phyloP scores from a whole-genome alignment of 768 basidiomycete species.

The Pleurotus eryngii region DNA sequence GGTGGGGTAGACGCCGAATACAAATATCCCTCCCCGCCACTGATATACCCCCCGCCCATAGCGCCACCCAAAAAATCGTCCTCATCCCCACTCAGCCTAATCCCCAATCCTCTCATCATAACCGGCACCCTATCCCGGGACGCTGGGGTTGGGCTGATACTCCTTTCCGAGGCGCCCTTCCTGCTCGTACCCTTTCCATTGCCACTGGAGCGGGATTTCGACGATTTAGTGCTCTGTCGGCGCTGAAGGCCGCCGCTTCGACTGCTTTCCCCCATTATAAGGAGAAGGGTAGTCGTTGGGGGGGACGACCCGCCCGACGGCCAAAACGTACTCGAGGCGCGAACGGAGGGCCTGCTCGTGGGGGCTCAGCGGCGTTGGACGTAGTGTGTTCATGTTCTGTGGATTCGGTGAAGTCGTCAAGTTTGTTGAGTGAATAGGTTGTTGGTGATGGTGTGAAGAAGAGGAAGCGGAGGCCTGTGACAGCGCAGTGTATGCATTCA shows the following conservation, averaged over 20 bases:
- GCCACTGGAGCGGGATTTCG: neutral
- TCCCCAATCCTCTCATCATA: neutral
- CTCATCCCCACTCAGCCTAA: constrained; percentile 4
- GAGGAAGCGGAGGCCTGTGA: too few relatives aligned
- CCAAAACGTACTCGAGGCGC: constrained; percentile 51
- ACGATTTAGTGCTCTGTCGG: constrained; percentile 9
- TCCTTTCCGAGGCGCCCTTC: constrained; percentile 6
- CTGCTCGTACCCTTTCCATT: neutral
- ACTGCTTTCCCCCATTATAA: neutral
- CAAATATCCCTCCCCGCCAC: too few relatives aligned
- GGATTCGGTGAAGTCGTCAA: neutral
- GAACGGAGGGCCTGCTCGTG: constrained; percentile 53
- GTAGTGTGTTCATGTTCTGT: neutral
- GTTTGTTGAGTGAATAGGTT: neutral
- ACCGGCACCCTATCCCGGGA: neutral
- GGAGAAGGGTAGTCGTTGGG: neutral
- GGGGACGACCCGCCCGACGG: neutral
- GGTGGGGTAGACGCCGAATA: too few relatives aligned
- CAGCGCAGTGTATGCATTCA: too few relatives aligned
- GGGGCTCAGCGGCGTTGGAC: constrained; percentile 29
- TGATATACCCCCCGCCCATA: too few relatives aligned
- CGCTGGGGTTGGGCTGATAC: neutral
- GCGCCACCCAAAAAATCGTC: neutral
- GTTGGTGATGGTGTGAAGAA: too few relatives aligned
- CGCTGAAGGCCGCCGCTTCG: neutral